phyloP scores from a whole-genome alignment of 1,139 yeast species.

The Hyphopichia pseudoburtonii region DNA sequence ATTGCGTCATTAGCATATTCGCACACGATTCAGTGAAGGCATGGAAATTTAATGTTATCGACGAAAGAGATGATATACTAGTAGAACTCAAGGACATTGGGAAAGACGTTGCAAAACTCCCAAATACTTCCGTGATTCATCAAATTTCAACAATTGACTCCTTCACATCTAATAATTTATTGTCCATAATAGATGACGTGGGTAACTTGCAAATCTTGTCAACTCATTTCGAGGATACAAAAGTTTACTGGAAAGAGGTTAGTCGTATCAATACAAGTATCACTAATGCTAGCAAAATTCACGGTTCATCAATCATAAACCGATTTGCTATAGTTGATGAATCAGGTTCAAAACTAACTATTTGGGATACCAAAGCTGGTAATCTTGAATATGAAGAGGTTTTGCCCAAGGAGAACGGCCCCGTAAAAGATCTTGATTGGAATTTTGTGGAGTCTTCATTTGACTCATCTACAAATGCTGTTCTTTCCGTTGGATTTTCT shows the following conservation, averaged over 20 bases:
- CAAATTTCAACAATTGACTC: constrained; percentile 60
- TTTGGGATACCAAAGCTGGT: constrained; percentile 76
- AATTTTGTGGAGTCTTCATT: constrained; percentile 54
- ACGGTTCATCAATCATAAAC: constrained; percentile 68
- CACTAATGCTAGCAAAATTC: constrained; percentile 49
- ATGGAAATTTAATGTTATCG: constrained; percentile 25
- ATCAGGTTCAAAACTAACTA: constrained; percentile 48
- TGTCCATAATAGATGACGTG: constrained; percentile 54
- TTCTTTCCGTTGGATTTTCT: constrained; percentile 76
- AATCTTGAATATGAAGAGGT: constrained; percentile 64
- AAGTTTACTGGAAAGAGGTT: constrained; percentile 49
- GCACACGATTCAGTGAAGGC: constrained; percentile 23
- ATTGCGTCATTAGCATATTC: constrained; percentile 28
- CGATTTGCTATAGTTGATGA: constrained; percentile 72
- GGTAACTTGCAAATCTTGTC: constrained; percentile 55
- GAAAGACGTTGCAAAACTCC: constrained; percentile 23
- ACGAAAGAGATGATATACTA: constrained; percentile 15
- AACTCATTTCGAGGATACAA: constrained; percentile 13
- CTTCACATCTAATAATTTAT: constrained; percentile 41
- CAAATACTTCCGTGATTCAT: constrained; percentile 33
- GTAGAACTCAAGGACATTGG: constrained; percentile 5
- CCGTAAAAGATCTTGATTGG: constrained; percentile 74
- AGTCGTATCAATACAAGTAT: constrained; percentile 57
- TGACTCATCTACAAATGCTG: constrained; percentile 52
- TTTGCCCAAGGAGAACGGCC: constrained; percentile 36